phyloP scores from a whole-genome alignment of 495 filamentous ascomycete species.

The Ramalina intermedia region DNA sequence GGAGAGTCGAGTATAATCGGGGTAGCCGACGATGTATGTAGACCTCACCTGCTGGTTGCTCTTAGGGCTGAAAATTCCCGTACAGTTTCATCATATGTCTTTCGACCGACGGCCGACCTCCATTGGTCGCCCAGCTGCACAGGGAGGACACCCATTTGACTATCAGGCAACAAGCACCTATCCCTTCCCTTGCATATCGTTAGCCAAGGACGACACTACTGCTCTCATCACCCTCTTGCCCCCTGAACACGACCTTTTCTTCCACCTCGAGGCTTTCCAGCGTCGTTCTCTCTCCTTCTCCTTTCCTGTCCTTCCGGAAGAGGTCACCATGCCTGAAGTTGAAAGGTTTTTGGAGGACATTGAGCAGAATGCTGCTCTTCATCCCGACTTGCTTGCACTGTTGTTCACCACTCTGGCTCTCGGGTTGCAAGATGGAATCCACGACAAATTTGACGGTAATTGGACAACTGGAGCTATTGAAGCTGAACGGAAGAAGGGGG shows the following conservation, averaged over 20 bases:
- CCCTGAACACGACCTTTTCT: slow-evolving; percentile 19
- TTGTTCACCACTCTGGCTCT: slow-evolving; percentile 32
- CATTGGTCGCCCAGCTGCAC: slow-evolving; percentile 19
- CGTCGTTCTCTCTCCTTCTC: slow-evolving; percentile 26
- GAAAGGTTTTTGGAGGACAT: slow-evolving; percentile 26
- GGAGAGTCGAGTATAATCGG: slow-evolving; percentile 27
- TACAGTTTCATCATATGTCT: slow-evolving; percentile 23
- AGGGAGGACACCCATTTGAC: slow-evolving; percentile 22
- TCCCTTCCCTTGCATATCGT: slow-evolving; percentile 26
- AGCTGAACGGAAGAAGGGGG: slow-evolving; percentile 20
- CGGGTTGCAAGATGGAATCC: slow-evolving; percentile 28
- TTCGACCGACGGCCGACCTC: slow-evolving; percentile 17
- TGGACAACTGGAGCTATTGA: slow-evolving; percentile 27
- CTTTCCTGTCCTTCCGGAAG: slow-evolving; percentile 30
- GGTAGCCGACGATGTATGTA: slow-evolving; percentile 27
- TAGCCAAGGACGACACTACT: slow-evolving; percentile 17
- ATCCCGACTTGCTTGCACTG: slow-evolving; percentile 33
- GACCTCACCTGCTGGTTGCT: neutral
- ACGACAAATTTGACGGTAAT: slow-evolving; percentile 24
- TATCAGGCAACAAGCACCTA: slow-evolving; percentile 16
- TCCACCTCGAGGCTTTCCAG: slow-evolving; percentile 27
- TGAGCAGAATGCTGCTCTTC: slow-evolving; percentile 23
- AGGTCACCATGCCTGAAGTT: slow-evolving; percentile 26
- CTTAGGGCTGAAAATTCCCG: slow-evolving; percentile 2
- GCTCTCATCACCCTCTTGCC: slow-evolving; percentile 23